Evolutionary conservation across 2,329 filamentous ascomycete species (phyloP).

Genomic region (Lecanoromycetidae sp.): DNA sequence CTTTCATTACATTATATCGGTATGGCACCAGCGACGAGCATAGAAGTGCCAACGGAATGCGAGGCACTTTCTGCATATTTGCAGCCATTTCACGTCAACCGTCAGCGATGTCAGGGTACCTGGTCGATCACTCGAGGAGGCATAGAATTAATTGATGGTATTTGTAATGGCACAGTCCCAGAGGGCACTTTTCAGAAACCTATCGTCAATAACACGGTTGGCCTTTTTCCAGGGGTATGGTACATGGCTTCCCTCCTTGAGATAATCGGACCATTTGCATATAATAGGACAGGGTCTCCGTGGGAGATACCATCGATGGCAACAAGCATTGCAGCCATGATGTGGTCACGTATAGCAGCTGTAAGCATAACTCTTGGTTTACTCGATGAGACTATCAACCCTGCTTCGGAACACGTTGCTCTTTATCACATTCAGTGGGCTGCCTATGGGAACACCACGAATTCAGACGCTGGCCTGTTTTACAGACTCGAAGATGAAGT

Average conservation of each 20-base stretch:
- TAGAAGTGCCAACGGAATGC: neutral
- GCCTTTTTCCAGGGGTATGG: constrained; percentile 3
- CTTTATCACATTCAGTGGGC: no score
- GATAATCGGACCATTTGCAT: constrained; percentile 6
- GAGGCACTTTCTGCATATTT: constrained; percentile 2
- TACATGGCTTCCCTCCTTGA: constrained; percentile 10
- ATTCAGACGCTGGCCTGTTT: no score
- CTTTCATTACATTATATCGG: constrained; percentile 12
- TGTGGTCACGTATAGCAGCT: constrained; percentile 9
- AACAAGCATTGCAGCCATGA: constrained; percentile 8
- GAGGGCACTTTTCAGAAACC: neutral
- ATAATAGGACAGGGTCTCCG: neutral
- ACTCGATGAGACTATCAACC: no score
- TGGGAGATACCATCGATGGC: constrained; percentile 7
- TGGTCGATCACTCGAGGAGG: constrained; percentile 10
- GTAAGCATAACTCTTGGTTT: no score
- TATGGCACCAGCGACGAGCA: constrained; percentile 4
- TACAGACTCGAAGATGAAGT: no score
- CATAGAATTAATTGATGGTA: constrained; percentile 8
- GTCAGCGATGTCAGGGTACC: constrained; percentile 3
- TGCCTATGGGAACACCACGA: no score
- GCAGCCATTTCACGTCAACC: constrained; percentile 1
- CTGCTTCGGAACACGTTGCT: no score
- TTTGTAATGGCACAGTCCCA: neutral
- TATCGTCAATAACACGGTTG: constrained; percentile 2